Conservation (phyloP, 1,284 basidiomycete genomes). For the Cerioporus squamosus region DNA sequence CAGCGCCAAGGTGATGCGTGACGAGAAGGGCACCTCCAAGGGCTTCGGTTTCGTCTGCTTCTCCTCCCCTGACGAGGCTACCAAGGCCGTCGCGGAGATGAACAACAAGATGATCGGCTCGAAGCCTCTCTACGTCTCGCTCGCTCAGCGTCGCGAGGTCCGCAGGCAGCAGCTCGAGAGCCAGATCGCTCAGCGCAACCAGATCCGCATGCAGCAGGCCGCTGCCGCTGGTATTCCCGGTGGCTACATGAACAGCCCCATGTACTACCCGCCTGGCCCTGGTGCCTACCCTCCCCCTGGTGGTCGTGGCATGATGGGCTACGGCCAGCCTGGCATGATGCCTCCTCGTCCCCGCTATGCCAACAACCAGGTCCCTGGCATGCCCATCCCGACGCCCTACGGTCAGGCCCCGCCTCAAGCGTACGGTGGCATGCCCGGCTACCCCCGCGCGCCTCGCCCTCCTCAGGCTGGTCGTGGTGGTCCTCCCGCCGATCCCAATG, state of each 20-base stretch:
- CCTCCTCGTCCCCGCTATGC: constrained; percentile 85
- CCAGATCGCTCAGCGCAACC: constrained; percentile 96
- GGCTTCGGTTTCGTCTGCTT: constrained; percentile 99
- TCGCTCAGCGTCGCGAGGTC: constrained; percentile 98
- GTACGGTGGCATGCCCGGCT: constrained; percentile 69
- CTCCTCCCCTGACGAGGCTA: constrained; percentile 98
- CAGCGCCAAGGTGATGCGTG: constrained; percentile 99
- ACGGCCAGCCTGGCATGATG: constrained; percentile 84
- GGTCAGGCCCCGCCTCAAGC: constrained; percentile 70
- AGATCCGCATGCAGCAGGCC: constrained; percentile 94
- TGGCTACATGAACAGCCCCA: constrained; percentile 82
- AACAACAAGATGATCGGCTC: constrained; percentile 99
- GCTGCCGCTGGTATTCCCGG: constrained; percentile 83
- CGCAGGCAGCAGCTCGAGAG: constrained; percentile 98
- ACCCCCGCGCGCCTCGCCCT: constrained; percentile 56
- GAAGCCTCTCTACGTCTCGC: constrained; percentile 98
- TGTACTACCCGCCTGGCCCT: constrained; percentile 89
- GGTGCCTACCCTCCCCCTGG: constrained; percentile 79
- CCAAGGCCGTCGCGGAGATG: constrained; percentile 99
- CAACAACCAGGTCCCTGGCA: constrained; percentile 75
- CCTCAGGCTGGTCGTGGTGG: constrained; percentile 41
- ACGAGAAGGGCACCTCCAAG: constrained; percentile 89
- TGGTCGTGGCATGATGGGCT: constrained; percentile 84
- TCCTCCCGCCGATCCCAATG: constrained; percentile 61
- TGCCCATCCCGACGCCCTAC: constrained; percentile 75